Evolutionary conservation across 345 rosid species (phyloP).

Genomic region (Syzygium grande): DNA sequence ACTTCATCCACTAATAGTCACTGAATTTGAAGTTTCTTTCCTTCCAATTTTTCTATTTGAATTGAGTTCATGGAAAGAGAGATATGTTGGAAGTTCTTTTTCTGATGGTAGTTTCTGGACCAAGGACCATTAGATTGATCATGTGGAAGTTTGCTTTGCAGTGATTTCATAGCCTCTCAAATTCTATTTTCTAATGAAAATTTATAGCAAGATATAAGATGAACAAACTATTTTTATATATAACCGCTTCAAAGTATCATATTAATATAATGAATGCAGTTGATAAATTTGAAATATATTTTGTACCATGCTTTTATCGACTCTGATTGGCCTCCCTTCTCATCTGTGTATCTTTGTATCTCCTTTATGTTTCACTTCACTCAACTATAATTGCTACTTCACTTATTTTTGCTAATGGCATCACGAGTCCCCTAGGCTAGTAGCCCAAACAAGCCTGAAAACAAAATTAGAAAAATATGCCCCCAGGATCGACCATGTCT

Average conservation of each 20-base stretch:
- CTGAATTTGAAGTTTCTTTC: no score
- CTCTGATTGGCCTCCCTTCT: fast-evolving
- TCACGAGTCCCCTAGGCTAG: background rate
- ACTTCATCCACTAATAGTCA: no score
- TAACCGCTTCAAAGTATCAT: background rate
- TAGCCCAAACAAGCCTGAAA: no score
- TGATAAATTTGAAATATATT: no score
- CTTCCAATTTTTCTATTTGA: no score
- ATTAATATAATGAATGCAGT: fast-evolving
- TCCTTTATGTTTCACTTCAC: background rate
- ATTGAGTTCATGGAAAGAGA: no score
- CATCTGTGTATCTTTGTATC: fast-evolving
- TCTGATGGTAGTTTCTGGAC: background rate
- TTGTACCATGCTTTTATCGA: background rate
- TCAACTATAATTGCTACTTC: no score
- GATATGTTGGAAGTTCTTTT: no score
- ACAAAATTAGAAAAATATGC: background rate
- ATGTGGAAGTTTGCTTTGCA: no score
- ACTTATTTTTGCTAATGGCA: background rate
- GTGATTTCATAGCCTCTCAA: background rate
- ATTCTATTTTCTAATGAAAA: background rate
- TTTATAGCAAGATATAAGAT: background rate
- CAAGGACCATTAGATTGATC: background rate
- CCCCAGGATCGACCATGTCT: fast-evolving
- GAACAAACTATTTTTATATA: no score